These are phyloP conservation scores for Fusarium buharicum DNA, from an alignment of 2,329 filamentous ascomycete genomes.

Conservation along the genomic window DNA sequence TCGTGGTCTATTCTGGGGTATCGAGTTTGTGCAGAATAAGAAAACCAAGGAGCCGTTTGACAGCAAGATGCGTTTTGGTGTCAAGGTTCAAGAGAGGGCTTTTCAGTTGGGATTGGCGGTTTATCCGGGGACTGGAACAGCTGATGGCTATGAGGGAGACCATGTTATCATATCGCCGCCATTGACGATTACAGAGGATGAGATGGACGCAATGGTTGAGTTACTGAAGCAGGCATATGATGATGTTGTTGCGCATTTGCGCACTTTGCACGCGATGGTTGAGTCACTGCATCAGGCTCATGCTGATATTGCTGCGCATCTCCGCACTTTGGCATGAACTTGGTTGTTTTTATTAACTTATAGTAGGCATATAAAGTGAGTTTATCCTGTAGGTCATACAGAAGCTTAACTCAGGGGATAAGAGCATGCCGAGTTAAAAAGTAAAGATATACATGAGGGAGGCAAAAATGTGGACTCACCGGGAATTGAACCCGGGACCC, in stretches of 20 bases:
- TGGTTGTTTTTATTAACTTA: too few species aligned
- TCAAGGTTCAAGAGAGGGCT: slow-evolving; percentile 45
- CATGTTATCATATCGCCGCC: slow-evolving; percentile 76
- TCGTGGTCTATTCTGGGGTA: slow-evolving; percentile 61
- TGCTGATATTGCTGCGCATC: slow-evolving; percentile 18
- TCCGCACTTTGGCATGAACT: too few species aligned
- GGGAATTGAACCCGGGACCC: slow-evolving; percentile 35
- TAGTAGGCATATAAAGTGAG: too few species aligned
- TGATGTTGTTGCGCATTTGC: slow-evolving; percentile 2
- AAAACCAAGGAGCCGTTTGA: slow-evolving; percentile 52
- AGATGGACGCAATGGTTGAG: slow-evolving; percentile 30
- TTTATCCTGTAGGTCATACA: too few species aligned
- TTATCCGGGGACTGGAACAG: slow-evolving; percentile 72
- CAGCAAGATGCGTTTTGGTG: slow-evolving; percentile 40
- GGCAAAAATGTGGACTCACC: slow-evolving; percentile 28
- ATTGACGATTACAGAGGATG: slow-evolving; percentile 65
- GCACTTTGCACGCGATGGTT: slow-evolving; percentile 3
- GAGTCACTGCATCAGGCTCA: slow-evolving; percentile 23
- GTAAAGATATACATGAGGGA: too few species aligned
- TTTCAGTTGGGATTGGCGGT: slow-evolving; percentile 55
- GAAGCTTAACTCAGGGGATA: too few species aligned
- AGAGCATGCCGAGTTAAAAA: too few species aligned
- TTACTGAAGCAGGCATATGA: slow-evolving; percentile 30
- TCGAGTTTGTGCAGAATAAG: slow-evolving; percentile 58
- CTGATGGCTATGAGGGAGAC: slow-evolving; percentile 70